phyloP scores from a whole-genome alignment of 495 filamentous ascomycete genomes.

The Filosporella fistucella region DNA sequence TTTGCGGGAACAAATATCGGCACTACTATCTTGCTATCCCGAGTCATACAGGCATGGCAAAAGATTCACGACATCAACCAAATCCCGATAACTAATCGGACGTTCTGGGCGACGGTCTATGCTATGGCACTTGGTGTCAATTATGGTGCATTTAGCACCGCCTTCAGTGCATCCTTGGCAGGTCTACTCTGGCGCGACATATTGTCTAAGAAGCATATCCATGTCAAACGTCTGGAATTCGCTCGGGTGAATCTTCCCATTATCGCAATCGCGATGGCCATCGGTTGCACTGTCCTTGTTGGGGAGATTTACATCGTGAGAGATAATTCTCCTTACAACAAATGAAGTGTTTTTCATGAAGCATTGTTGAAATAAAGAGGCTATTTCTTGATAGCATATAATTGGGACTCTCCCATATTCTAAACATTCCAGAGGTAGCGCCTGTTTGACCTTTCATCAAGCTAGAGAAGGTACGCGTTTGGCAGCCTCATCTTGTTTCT shows the following conservation, averaged over 20 bases:
- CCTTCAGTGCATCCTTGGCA: slow-evolving; percentile 61
- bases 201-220: slow-evolving; percentile 56
- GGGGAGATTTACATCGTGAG: slow-evolving; percentile 55
- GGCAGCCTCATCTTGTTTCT: too few relatives aligned
- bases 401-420: too few relatives aligned
- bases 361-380: too few relatives aligned
- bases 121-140: slow-evolving; percentile 66
- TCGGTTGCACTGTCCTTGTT: slow-evolving; percentile 52
- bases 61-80: slow-evolving; percentile 39
- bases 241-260: slow-evolving; percentile 60
- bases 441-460: too few relatives aligned
- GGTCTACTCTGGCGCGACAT: slow-evolving; percentile 66
- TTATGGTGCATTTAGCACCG: slow-evolving; percentile 63
- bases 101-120: slow-evolving; percentile 64
- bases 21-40: slow-evolving; percentile 61
- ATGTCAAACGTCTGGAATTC: slow-evolving; percentile 52
- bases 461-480: too few relatives aligned
- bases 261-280: slow-evolving; percentile 60
- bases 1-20: slow-evolving; percentile 70
- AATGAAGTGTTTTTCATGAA: too few relatives aligned
- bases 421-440: too few relatives aligned
- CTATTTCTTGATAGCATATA: too few relatives aligned
- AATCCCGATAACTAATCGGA: slow-evolving; percentile 34
- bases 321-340: slow-evolving; percentile 6
- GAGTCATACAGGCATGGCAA: slow-evolving; percentile 60